Evolutionary conservation across 1,284 basidiomycete genomes (phyloP).

Genomic region (Sphaerobolus stellatus): DNA sequence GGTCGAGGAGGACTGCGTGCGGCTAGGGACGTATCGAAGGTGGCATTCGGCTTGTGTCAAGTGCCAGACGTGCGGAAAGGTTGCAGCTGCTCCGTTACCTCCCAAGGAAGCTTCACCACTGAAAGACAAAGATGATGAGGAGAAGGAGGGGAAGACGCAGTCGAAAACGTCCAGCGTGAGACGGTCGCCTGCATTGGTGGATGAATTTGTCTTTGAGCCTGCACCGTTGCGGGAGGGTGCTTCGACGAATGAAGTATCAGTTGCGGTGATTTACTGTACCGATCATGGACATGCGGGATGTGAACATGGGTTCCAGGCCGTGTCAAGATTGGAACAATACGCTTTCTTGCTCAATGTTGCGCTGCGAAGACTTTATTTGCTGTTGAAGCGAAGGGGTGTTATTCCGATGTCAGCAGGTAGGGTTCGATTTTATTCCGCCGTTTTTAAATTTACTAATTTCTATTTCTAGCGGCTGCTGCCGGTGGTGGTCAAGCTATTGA

Average conservation of each 20-base stretch:
- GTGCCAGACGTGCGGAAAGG: conserved; percentile 78
- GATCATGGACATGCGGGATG: conserved; percentile 72
- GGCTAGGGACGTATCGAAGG: conserved; percentile 89
- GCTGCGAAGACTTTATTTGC: conserved; percentile 84
- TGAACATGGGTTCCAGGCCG: conserved; percentile 81
- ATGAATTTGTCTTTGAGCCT: conserved; percentile 69
- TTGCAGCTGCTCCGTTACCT: conserved; percentile 57
- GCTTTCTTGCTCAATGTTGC: conserved; percentile 97
- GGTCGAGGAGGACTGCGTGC: conserved; percentile 96
- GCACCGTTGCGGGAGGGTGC: conserved; percentile 9
- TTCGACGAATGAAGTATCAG: conserved; percentile 1
- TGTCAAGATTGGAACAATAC: conserved; percentile 95
- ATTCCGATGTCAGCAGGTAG: conserved; percentile 77
- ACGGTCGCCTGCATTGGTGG: conserved; percentile 76
- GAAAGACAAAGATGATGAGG: conserved; percentile 11
- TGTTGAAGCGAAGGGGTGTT: conserved; percentile 90
- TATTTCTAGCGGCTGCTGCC: conserved; percentile 33
- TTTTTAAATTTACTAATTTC: conserved; percentile 15
- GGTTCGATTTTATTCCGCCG: conserved; percentile 27
- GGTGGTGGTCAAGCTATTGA: conserved; percentile 23
- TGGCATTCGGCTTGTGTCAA: conserved; percentile 95
- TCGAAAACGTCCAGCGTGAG: conserved; percentile 60
- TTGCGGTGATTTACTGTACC: conserved; percentile 68
- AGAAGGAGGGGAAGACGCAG: conserved; percentile 11
- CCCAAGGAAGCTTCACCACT: conserved; percentile 45